Percentiles rank a stretch among this genome's conserved stretches.
These are phyloP conservation scores for Eucalyptus brandiana DNA, from an alignment of 345 rosid species.

Conservation along the genomic window DNA sequence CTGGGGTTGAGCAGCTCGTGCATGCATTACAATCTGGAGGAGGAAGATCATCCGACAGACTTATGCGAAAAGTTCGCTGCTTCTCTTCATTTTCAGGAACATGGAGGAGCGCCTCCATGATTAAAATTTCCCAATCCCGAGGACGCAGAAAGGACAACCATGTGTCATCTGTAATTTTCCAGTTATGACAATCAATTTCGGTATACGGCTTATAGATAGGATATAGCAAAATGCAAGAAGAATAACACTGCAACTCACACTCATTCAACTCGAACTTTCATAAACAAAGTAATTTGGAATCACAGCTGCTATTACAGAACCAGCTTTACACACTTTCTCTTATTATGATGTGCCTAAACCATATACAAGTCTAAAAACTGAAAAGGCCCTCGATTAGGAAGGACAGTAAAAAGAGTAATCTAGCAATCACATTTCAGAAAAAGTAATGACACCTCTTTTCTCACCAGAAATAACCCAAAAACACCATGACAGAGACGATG, in stretches of 20 bases:
- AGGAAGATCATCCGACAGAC: conserved; percentile 18
- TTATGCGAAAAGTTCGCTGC: conserved; percentile 48
- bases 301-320: not conserved
- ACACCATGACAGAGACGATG: not conserved
- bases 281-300: not conserved
- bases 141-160: conserved; percentile 48
- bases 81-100: conserved; percentile 68
- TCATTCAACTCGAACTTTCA: not conserved
- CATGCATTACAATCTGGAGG: conserved; percentile 20
- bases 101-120: conserved; percentile 85
- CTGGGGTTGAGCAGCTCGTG: conserved; percentile 9
- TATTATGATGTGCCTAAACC: not conserved
- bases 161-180: conserved; percentile 16
- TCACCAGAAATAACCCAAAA: not conserved
- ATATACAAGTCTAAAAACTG: not conserved
- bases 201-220: not conserved
- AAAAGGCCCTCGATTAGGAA: not conserved
- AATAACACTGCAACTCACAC: not conserved
- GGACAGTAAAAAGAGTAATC: not conserved
- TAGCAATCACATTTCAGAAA: not conserved
- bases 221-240: not conserved
- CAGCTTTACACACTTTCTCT: not conserved
- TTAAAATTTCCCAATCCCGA: conserved; percentile 74
- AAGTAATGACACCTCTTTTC: not conserved
- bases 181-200: not conserved